Evolutionary conservation across 306 rosid genomes (phyloP).

Genomic region (Pachyrhizus erosus): DNA sequence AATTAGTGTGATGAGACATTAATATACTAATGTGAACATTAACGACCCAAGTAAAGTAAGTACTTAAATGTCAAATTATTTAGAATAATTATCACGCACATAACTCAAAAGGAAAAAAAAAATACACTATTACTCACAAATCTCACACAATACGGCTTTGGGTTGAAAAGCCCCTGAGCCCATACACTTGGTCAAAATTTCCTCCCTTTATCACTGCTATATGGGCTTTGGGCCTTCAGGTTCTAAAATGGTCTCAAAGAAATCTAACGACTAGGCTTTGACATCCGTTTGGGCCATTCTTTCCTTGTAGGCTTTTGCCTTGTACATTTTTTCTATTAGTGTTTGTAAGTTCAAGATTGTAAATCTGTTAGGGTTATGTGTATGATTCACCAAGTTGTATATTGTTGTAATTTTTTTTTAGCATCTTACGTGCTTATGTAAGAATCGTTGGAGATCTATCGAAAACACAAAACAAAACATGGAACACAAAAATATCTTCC

Average conservation of each 20-base stretch:
- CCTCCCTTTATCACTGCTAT: neutral
- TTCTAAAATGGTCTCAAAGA: neutral
- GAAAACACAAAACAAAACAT: too few relatives aligned
- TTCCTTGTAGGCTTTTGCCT: too few relatives aligned
- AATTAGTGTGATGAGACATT: neutral
- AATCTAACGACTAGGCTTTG: neutral
- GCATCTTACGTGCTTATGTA: too few relatives aligned
- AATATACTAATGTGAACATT: neutral
- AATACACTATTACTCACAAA: neutral
- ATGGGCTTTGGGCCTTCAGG: neutral
- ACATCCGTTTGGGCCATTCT: neutral
- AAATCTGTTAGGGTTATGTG: too few relatives aligned
- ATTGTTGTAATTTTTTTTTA: too few relatives aligned
- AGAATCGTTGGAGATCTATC: too few relatives aligned
- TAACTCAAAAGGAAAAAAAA: neutral
- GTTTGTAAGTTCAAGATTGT: too few relatives aligned
- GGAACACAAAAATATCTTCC: too few relatives aligned
- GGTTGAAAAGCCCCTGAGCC: neutral
- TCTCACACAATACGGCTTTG: too few relatives aligned
- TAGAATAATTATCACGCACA: neutral
- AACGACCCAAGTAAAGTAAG: neutral
- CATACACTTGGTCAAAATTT: neutral
- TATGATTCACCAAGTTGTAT: too few relatives aligned
- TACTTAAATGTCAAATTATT: neutral
- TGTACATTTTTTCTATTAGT: too few relatives aligned